Base-by-base conservation (phyloP, 2,329 filamentous ascomycete species). In the Colletotrichum musicola region DNA sequence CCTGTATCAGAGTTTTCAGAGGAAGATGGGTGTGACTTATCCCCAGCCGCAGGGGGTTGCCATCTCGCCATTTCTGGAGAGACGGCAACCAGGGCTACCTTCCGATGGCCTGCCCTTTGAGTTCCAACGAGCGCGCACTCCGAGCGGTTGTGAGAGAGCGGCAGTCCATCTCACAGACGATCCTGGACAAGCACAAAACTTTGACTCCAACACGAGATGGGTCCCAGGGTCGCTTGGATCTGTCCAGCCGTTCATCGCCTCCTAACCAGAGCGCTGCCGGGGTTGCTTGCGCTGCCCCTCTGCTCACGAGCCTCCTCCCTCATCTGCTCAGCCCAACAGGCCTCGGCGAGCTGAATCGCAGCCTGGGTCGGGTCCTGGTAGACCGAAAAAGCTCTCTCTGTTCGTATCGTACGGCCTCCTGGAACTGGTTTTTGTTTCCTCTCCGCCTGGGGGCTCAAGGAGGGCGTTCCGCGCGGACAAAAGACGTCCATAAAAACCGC, bases 351-450 rank as follows among this genome's bases (percentile, higher is more conserved):
- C 68, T 69, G 62, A 57, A 71, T 66, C 61, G 69, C 60, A 62
- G 56, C 64, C 35, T 62, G 72, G 57, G 35, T 22, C 30, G 30
- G 55, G 47, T 58, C 71, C 49, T 67, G n/a, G 67, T 74, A 64
- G 75, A 73, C 74, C 68, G 70, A 20, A 14, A 72, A 75, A 80
- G 74, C 82, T 89, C 88, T 91, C 89, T 95, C 93, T 86, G 91
- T 94, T 77, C 90, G 92, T 88, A 78, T 84, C 87, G 92, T 93
- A 93, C 88, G 91, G 89, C 91, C 92, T 90, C 93, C 92, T 80
- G 85, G 91, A 93, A 97, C 91, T 90, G 84, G 93, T 96, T 94
- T 98, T 97, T 97, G 92, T 84, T 92, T 95, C 91, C 92, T 90
- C 92, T 90, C 89, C 89, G 76, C 75, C 77, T 73, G 71, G 73